Conservation (phyloP, 2,329 filamentous ascomycete genomes). For the Diplocarpon mali region DNA sequence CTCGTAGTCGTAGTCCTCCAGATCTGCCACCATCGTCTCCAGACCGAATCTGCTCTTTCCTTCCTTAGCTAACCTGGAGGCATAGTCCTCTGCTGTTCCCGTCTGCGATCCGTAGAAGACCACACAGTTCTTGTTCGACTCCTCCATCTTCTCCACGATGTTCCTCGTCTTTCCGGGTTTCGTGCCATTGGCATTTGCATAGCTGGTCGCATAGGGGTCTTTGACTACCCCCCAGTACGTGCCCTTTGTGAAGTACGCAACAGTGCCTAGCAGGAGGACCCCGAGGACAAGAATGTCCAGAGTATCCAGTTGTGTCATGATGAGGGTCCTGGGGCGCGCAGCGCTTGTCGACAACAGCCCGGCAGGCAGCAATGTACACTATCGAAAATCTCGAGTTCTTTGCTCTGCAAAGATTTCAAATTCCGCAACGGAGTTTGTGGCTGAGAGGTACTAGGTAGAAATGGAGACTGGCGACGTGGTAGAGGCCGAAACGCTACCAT, state of each 20-base stretch:
- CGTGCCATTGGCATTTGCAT: constrained; percentile 55
- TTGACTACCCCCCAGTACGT: constrained; percentile 83
- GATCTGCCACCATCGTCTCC: constrained; percentile 95
- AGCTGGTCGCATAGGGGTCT: constrained; percentile 74
- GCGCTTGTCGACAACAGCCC: no score
- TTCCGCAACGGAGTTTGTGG: not conserved
- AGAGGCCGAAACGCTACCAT: no score
- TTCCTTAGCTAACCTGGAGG: constrained; percentile 90
- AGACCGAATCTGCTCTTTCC: constrained; percentile 92
- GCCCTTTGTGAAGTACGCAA: constrained; percentile 97
- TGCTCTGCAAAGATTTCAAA: not conserved
- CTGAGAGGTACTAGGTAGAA: no score
- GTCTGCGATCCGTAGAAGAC: constrained; percentile 99
- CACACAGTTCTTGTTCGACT: constrained; percentile 91
- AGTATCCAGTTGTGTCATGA: constrained; percentile 92
- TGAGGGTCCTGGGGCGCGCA: constrained; percentile 20
- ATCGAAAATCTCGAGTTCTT: no score
- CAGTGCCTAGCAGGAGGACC: constrained; percentile 71
- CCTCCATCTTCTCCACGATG: constrained; percentile 91
- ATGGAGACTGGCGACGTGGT: not conserved
- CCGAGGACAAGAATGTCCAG: constrained; percentile 88
- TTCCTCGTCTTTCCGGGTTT: constrained; percentile 82
- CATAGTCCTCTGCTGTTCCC: constrained; percentile 96
- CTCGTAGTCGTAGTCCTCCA: constrained; percentile 96
- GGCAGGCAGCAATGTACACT: no score